Percentiles rank a stretch among this genome's conserved stretches.
Evolutionary conservation across 2,329 filamentous ascomycete genomes (phyloP).

Genomic region (Neoscytalidium dimidiatum): DNA sequence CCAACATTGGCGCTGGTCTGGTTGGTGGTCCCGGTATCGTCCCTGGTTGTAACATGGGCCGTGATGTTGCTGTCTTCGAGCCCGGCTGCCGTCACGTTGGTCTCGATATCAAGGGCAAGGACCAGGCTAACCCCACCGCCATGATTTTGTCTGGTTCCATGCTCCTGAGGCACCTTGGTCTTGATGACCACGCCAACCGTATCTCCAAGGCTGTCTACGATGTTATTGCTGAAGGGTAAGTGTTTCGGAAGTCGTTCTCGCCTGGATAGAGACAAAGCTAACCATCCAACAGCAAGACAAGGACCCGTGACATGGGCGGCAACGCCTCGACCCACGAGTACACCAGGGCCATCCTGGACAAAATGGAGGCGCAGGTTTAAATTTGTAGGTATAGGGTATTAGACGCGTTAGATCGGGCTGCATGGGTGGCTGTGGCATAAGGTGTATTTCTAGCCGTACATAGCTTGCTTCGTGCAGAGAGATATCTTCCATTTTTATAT

Average conservation of each 20-base stretch:
- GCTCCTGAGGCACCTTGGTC: conserved; percentile 94
- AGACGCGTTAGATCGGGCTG: conserved; percentile 14
- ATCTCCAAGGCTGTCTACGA: conserved; percentile 86
- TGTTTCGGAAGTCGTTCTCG: conserved; percentile 26
- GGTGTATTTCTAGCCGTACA: conserved; percentile 45
- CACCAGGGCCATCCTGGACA: conserved; percentile 88
- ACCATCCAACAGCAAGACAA: conserved; percentile 65
- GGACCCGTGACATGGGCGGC: conserved; percentile 96
- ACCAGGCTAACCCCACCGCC: conserved; percentile 97
- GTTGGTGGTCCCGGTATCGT: conserved; percentile 97
- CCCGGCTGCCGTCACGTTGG: conserved; percentile 98
- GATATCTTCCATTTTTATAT: conserved; percentile 18
- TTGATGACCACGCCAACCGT: conserved; percentile 97
- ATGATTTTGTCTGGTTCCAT: conserved; percentile 94
- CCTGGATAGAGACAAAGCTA: conserved; percentile 27
- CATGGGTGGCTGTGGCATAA: conserved; percentile 28
- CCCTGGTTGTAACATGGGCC: conserved; percentile 98
- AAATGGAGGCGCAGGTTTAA: conserved; percentile 71
- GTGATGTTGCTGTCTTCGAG: conserved; percentile 97
- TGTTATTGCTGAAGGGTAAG: conserved; percentile 87
- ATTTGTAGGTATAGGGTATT: background rate
- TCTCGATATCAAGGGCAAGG: conserved; percentile 99
- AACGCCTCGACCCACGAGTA: conserved; percentile 88
- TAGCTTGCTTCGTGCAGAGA: conserved; percentile 38
- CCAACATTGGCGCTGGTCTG: conserved; percentile 96